Conservation (phyloP, 2,329 filamentous ascomycete species). For the Diaporthe aspalathi region DNA sequence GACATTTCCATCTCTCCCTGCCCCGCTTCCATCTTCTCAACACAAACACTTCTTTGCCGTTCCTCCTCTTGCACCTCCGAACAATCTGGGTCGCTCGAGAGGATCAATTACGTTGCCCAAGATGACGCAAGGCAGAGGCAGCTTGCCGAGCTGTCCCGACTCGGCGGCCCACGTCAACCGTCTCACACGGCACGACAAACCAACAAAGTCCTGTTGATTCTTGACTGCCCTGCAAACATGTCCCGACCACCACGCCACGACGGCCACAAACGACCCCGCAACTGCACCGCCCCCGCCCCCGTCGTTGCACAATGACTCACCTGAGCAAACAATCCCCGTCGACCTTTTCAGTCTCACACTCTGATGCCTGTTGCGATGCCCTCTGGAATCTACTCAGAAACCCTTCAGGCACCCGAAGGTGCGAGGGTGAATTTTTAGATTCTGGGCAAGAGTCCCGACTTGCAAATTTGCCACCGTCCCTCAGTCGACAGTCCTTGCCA, state of each 20-base stretch:
- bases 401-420: neutral
- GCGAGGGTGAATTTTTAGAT: no score
- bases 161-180: neutral
- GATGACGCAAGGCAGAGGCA: neutral
- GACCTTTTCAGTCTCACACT: neutral
- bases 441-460: neutral
- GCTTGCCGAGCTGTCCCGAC: neutral
- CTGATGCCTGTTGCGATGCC: no score
- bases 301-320: neutral
- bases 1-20: neutral
- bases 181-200: neutral
- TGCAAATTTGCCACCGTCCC: neutral
- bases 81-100: neutral
- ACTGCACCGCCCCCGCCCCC: neutral
- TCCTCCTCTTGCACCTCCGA: neutral
- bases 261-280: conserved; percentile 8
- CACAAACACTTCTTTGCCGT: neutral
- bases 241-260: neutral
- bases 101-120: neutral
- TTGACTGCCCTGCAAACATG: no score
- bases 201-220: neutral
- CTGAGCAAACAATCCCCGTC: neutral
- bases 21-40: neutral
- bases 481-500: no score
- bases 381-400: neutral